phyloP scores from a whole-genome alignment of 2,329 filamentous ascomycete genomes.

The Sarocladium kiliense region DNA sequence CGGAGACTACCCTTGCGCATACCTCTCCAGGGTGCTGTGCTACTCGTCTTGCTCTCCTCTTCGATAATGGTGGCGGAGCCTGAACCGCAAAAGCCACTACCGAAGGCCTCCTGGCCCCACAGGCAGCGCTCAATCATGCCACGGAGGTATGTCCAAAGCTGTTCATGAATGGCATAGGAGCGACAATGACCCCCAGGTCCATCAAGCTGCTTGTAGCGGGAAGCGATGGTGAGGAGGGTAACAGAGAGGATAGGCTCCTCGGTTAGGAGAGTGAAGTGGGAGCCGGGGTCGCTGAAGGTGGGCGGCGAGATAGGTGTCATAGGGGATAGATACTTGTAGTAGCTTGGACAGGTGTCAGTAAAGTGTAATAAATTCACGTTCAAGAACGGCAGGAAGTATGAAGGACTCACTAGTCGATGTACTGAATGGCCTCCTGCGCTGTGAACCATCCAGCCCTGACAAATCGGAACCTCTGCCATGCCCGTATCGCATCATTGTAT shows the following conservation, averaged over 20 bases:
- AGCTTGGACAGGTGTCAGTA: conserved; percentile 44
- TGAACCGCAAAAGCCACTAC: conserved; percentile 76
- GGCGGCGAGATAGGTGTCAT: conserved; percentile 91
- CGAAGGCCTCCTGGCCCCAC: conserved; percentile 95
- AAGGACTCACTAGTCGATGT: conserved; percentile 76
- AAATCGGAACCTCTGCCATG: conserved; percentile 91
- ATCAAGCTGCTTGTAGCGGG: conserved; percentile 74
- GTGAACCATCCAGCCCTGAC: conserved; percentile 98
- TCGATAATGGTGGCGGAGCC: conserved; percentile 46
- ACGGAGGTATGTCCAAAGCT: conserved; percentile 89
- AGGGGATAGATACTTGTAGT: conserved; percentile 86
- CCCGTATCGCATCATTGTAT: conserved; percentile 67
- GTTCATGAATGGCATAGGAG: conserved; percentile 88
- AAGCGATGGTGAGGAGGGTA: conserved; percentile 85
- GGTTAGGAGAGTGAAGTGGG: conserved; percentile 72
- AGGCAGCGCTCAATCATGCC: conserved; percentile 94
- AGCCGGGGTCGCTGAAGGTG: conserved; percentile 77
- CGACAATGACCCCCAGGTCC: conserved; percentile 78
- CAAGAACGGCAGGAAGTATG: not conserved
- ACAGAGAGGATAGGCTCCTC: conserved; percentile 92
- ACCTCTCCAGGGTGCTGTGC: conserved; percentile 65
- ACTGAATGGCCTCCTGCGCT: conserved; percentile 84
- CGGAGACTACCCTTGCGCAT: conserved; percentile 73
- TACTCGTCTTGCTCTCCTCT: conserved; percentile 54
- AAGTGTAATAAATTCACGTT: not conserved